Base-by-base conservation (phyloP, 495 filamentous ascomycete genomes). In the Opeltia flavorubescens region DNA sequence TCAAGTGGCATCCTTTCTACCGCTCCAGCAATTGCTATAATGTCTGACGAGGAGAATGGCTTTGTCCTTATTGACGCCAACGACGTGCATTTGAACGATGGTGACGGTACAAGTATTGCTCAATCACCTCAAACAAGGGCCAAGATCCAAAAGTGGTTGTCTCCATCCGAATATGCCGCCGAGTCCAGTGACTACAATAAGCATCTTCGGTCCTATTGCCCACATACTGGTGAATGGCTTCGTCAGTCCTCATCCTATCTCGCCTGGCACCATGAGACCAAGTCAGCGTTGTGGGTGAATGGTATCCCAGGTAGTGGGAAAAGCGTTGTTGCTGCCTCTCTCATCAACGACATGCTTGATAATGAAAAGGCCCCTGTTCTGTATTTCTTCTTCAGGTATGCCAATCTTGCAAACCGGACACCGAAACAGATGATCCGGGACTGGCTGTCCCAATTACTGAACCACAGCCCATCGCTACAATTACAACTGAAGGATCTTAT, bases 311-410 rank as follows among this genome's bases (percentile, higher is more conserved):
- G 74, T 4, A 62, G 65, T 42, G 72, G 70, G 0, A 77, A 77
- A 55, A 65, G 59, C 9, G 70, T 77, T 17, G 38, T 72, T 13
- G 69, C 69, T 29, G 69, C 70, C 2, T 50, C 35, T 2, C 43
- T 71, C 11, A 56, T 63, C 28, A 20, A 55, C 12, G 38, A 52
- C 4, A 58, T 72, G 46, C 24, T 35, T 33, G 15, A 57, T 55
- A 46, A 60, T 44, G 28, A 55, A 28, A 39, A 50, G 28, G 47
- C 44, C 5, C 68, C 67, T 1, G 65, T 72, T 1, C 55, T 75
- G 0, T 74, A 55, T 50, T 75, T 78, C 57, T 78, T 78, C 57
- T 73, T 74, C 51, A 65, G 72, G 2, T 66, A 74, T 35, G 74
- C 73, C 50, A 67, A 76, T 46, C 52, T 55, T 20, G 59, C 65